Evolutionary conservation across 2,329 filamentous ascomycete genomes (phyloP).

Genomic region (Periconia digitata): DNA sequence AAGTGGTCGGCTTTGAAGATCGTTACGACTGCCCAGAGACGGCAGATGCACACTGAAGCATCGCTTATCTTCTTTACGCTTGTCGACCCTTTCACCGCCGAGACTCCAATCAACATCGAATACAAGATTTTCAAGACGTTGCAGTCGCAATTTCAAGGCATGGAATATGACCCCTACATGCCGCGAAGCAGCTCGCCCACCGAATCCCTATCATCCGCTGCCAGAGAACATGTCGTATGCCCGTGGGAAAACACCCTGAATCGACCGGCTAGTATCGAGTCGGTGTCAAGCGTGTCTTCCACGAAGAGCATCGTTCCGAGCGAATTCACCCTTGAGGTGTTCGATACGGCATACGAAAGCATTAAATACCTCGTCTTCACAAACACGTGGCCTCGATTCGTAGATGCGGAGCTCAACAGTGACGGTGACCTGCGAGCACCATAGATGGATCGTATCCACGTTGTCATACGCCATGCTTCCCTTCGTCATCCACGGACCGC

Average conservation of each 20-base stretch:
- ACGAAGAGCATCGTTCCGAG: slow-evolving; percentile 33
- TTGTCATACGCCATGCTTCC: background rate
- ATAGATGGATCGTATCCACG: slow-evolving; percentile 6
- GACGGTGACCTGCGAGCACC: slow-evolving; percentile 18
- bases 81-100: slow-evolving; percentile 41
- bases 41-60: slow-evolving; percentile 42
- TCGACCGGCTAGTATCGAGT: slow-evolving; percentile 35
- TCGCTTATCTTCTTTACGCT: slow-evolving; percentile 43
- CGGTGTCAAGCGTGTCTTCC: slow-evolving; percentile 24
- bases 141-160: slow-evolving; percentile 30
- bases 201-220: slow-evolving; percentile 21
- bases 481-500: slow-evolving; percentile 2
- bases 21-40: slow-evolving; percentile 34
- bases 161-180: slow-evolving; percentile 42
- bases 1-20: slow-evolving; percentile 32
- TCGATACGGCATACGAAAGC: slow-evolving; percentile 40
- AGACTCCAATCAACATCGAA: slow-evolving; percentile 42
- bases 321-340: slow-evolving; percentile 37
- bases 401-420: slow-evolving; percentile 30
- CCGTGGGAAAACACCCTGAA: slow-evolving; percentile 40
- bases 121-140: slow-evolving; percentile 43
- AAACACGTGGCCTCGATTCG: slow-evolving; percentile 42
- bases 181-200: slow-evolving; percentile 27
- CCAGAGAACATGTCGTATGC: slow-evolving; percentile 39
- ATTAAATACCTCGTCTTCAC: slow-evolving; percentile 44